These are phyloP conservation scores for Rhizophagus prolifer DNA, from an alignment of 192 early-diverging fungal genomes.

Conservation along the genomic window DNA sequence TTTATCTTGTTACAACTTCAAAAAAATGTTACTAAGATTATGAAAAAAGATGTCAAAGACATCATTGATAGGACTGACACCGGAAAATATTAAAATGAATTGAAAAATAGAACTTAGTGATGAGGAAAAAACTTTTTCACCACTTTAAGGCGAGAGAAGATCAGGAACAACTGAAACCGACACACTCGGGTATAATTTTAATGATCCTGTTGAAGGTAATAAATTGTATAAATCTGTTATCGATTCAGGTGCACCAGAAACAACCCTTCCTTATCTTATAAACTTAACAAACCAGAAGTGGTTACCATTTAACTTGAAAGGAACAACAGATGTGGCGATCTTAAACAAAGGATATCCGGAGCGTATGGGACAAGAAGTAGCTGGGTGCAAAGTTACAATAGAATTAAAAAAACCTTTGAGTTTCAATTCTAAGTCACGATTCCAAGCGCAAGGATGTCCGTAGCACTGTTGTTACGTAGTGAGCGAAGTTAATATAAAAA, in stretches of 20 bases:
- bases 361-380: too few relatives aligned
- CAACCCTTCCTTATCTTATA: not conserved
- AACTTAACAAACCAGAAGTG: too few relatives aligned
- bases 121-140: constrained; percentile 27
- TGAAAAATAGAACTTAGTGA: constrained; percentile 18
- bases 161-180: not conserved
- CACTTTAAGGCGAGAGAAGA: constrained; percentile 24
- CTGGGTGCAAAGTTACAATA: too few relatives aligned
- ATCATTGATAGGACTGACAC: constrained; percentile 29
- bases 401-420: too few relatives aligned
- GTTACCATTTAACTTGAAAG: too few relatives aligned
- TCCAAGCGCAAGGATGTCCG: too few relatives aligned
- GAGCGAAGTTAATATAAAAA: too few relatives aligned
- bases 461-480: too few relatives aligned
- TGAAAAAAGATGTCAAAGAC: constrained; percentile 22
- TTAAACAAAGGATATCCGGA: too few relatives aligned
- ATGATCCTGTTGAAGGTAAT: constrained; percentile 6
- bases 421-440: too few relatives aligned
- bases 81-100: constrained; percentile 29
- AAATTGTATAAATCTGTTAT: constrained; percentile 24
- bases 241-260: constrained; percentile 12
- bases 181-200: constrained; percentile 15
- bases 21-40: constrained; percentile 33
- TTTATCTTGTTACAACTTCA: constrained; percentile 21
- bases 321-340: too few relatives aligned